phyloP scores from a whole-genome alignment of 306 rosid species.

The Luffa aegyptiaca region DNA sequence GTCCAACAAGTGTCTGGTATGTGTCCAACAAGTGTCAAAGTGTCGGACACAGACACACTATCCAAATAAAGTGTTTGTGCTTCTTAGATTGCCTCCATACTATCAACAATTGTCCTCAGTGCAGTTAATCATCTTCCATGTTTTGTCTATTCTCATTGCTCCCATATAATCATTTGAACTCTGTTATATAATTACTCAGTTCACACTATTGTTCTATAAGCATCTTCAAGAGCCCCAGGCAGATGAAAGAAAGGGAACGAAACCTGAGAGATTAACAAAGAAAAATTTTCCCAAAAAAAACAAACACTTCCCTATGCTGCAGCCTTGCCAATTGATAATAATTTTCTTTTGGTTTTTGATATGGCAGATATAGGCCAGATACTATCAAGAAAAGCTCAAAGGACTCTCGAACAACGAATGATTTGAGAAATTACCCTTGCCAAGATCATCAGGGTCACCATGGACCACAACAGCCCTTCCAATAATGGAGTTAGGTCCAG shows the following conservation, averaged over 20 bases:
- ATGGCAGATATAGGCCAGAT: neutral
- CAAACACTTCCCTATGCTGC: neutral
- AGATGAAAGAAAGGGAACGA: neutral
- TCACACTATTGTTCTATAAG: neutral
- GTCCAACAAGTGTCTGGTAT: no score
- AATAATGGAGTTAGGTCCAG: conserved; percentile 64
- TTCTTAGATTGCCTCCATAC: neutral
- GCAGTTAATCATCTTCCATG: neutral
- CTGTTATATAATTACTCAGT: neutral
- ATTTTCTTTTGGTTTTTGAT: neutral
- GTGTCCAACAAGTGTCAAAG: no score
- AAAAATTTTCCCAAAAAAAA: neutral
- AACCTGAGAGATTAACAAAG: neutral
- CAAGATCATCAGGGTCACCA: conserved; percentile 88
- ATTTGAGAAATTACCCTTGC: conserved; percentile 51
- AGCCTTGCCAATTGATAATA: neutral
- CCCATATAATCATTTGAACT: neutral
- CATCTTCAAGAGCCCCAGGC: neutral
- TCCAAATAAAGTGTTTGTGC: no score
- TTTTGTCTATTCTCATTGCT: neutral
- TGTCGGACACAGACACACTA: no score
- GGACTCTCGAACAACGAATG: neutral
- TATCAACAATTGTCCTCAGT: neutral
- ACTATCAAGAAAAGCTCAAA: neutral
- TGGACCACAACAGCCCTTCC: conserved; percentile 99